phyloP scores from a whole-genome alignment of 1,139 yeast species.

The Casaregolazyma suthepensis region DNA sequence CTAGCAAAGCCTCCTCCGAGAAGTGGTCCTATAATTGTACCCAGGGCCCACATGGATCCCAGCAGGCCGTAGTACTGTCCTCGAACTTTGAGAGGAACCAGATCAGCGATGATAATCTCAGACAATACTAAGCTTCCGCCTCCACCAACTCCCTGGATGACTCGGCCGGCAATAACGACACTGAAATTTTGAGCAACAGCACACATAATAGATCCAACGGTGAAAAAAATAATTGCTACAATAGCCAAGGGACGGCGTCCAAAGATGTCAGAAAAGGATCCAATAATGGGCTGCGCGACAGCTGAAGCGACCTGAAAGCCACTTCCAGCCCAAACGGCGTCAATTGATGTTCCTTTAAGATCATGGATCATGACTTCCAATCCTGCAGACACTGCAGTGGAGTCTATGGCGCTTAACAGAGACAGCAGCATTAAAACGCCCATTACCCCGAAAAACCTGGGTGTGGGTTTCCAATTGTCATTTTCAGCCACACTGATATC shows the following conservation, averaged over 20 bases:
- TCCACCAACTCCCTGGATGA: slow-evolving; percentile 67
- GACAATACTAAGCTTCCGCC: slow-evolving; percentile 61
- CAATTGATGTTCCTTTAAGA: slow-evolving; percentile 23
- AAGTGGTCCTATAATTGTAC: slow-evolving; percentile 59
- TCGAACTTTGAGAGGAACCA: slow-evolving; percentile 56
- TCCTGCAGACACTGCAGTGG: slow-evolving; percentile 26
- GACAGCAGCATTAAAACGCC: slow-evolving; percentile 19
- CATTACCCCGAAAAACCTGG: slow-evolving; percentile 11
- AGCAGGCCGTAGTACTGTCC: slow-evolving; percentile 42
- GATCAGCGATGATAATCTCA: slow-evolving; percentile 52
- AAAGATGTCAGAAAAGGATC: slow-evolving; percentile 33
- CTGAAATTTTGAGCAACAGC: slow-evolving; percentile 53
- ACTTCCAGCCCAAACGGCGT: slow-evolving; percentile 30
- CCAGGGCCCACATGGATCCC: slow-evolving; percentile 39
- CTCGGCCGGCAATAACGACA: slow-evolving; percentile 63
- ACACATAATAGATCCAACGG: slow-evolving; percentile 55
- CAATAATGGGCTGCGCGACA: slow-evolving; percentile 28
- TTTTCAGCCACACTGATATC: background rate
- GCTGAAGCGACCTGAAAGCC: slow-evolving; percentile 27
- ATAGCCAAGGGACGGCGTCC: slow-evolving; percentile 66
- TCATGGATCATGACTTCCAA: slow-evolving; percentile 23
- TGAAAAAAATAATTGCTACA: slow-evolving; percentile 54
- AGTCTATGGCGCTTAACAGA: slow-evolving; percentile 24
- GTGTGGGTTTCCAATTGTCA: slow-evolving; percentile 9
- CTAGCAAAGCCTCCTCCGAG: slow-evolving; percentile 63